Percentiles rank a stretch among this genome's conserved stretches.
These are phyloP conservation scores for Talaromyces sp. DNA, from an alignment of 2,329 filamentous ascomycete genomes.

Conservation along the genomic window DNA sequence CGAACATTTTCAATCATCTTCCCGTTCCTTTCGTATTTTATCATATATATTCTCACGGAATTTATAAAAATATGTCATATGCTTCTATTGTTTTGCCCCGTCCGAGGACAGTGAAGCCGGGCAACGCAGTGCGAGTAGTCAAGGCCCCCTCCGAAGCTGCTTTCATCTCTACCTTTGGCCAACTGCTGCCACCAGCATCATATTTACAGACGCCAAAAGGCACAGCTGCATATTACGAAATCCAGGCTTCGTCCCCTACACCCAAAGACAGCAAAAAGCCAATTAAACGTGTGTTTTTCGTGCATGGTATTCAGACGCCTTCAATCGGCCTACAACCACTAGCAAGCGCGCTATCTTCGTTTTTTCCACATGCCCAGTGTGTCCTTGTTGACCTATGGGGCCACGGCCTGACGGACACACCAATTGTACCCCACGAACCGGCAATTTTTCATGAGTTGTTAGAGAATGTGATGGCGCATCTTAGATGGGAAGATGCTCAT, in stretches of 20 bases:
- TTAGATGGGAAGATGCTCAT: slow-evolving; percentile 43
- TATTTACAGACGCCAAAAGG: slow-evolving; percentile 16
- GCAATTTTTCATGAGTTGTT: slow-evolving; percentile 42
- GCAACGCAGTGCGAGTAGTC: slow-evolving; percentile 9
- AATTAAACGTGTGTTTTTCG: background rate
- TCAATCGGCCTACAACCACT: slow-evolving; percentile 3
- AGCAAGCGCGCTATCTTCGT: slow-evolving; percentile 24
- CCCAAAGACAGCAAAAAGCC: background rate
- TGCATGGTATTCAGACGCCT: slow-evolving; percentile 4
- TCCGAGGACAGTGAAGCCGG: background rate
- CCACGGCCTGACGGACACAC: slow-evolving; percentile 50
- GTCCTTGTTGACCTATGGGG: slow-evolving; percentile 51
- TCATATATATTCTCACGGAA: background rate
- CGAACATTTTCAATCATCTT: background rate
- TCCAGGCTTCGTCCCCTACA: background rate
- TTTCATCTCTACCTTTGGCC: slow-evolving; percentile 21
- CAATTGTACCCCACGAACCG: slow-evolving; percentile 37
- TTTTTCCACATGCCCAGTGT: slow-evolving; percentile 35
- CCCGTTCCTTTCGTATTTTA: background rate
- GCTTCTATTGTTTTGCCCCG: background rate
- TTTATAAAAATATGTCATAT: background rate
- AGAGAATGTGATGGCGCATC: slow-evolving; percentile 32
- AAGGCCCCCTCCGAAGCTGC: slow-evolving; percentile 20
- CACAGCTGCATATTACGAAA: slow-evolving; percentile 5
- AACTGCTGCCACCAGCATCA: slow-evolving; percentile 13